Base-by-base conservation (phyloP, 257 asterid genomes). In the Ilex asprella region DNA sequence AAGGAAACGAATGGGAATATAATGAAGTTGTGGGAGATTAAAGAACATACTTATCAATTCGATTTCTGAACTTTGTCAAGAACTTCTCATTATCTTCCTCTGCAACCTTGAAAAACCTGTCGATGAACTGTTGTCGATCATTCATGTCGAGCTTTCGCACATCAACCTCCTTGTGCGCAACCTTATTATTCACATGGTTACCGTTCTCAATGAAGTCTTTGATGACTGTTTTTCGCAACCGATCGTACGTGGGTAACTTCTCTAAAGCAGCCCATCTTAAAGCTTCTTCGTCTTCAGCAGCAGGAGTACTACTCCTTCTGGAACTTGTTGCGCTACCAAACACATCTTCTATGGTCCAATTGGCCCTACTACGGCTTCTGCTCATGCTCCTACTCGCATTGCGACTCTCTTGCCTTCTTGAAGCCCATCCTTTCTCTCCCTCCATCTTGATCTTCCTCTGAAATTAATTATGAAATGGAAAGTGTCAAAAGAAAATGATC, bases 261-360 rank as follows among this genome's bases (percentile, higher is more conserved):
- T 91, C 98, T 10, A 91, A 53, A 15, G 96, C 96, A 2, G 96
- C 98, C 98, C 96, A 91, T 49, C 81, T 58, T 21, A 91, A 72
- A 13, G 96, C 94, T 51, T 88, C 98, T 49, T 91, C 98, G 29
- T 91, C 98, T 8, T 84, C 96, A 60, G 73, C 88, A 0, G 76
- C 91, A 2, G 80, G 76, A 10, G 27, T 21, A 21, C 31, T 65
- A 67, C 91, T 84, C 29, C 72, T 74, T 65, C 86, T 62, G 15
- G 63, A 31, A 35, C 41, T 27, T 61, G 72, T 44, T 58, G 76
- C 32, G 68, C 76, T 27, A 13, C 44, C 31, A 7, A 80, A 77
- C 8, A 77, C 78, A 61, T 82, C 96, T 72, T 87, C 96, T 69
- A 84, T 58, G 2, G 43, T 66, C 87, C 88, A 77, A 54, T 50